Evolutionary conservation across 2,329 filamentous ascomycete species (phyloP), one percentile per base, ranked within the genome.

Genomic region (Paracoccidioides brasiliensis): DNA sequence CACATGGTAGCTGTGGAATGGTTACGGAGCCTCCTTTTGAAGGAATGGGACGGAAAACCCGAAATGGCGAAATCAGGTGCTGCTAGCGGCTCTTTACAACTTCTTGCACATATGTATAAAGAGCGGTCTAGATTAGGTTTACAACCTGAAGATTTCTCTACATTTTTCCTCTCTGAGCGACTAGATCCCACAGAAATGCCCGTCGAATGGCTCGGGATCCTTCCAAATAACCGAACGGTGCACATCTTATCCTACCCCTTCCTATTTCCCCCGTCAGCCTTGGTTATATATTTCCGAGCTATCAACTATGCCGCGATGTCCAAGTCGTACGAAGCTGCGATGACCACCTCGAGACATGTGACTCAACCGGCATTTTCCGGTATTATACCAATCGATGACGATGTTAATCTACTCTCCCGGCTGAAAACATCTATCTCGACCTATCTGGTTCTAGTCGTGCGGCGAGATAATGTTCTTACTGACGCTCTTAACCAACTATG

Each of bases 301-400:
- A 84, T 95, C 64, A 96, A 95, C 66, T 89, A 93, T 64, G 82
- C 87, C 0, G 80, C 80, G 14, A 97, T 97, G 91, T 88, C 84
- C 61, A 81, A 83, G 56, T 80, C 85, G 14, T 90, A 84, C 63
- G 86, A 93, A 64, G 79, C 83, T 60, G 82, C 86, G 0, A 71
- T 74, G 63, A 72, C 72, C 3, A 72, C 72, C 14, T 72, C 72
- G 33, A 67, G 72, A 46, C 72, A 78, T 57, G 70, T 75, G 70
- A 68, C 2, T 71, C 75, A 57, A 74, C 75, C 53, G 4, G 69
- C 73, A 3, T 75, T 73, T 54, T 57, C 62, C 48, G 66, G 68
- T 15, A 63, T 67, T 8, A 71, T 75, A 22, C 67, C 66, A 14
- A 64, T 74, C 15, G 76, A 81, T 54, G 80, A 86, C 48, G 81